A percentile compares a stretch with the other conserved stretches of the same genome.
phyloP scores from a whole-genome alignment of 169 alveolate genomes.

The Plasmodium knowlesi region DNA sequence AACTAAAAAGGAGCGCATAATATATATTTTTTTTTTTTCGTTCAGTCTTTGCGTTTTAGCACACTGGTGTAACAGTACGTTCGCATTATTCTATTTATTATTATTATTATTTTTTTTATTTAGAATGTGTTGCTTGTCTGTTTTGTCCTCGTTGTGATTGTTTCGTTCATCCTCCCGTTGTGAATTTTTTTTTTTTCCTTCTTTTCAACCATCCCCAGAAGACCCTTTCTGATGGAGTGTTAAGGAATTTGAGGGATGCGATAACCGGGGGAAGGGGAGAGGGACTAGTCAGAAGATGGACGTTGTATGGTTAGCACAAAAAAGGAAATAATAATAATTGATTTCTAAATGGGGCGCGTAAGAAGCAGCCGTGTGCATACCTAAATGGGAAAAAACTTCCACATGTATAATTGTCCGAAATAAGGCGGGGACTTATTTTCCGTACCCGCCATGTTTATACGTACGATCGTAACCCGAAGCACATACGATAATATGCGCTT shows the following conservation, averaged over 20 bases:
- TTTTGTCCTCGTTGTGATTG: no score
- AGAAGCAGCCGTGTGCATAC: neutral
- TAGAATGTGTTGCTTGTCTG: no score
- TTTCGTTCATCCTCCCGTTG: no score
- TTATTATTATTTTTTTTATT: no score
- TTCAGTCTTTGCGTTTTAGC: neutral
- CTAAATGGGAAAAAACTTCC: neutral
- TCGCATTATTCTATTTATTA: no score
- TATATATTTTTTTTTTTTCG: no score
- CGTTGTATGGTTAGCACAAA: neutral
- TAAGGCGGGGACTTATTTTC: neutral
- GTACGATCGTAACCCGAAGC: no score
- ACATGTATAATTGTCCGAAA: neutral
- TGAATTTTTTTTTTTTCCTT: neutral
- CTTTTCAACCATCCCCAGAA: neutral
- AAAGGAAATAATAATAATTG: no score
- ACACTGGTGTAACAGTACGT: no score
- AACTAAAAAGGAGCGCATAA: neutral
- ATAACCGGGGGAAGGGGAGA: no score
- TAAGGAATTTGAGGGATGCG: neutral
- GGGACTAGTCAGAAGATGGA: neutral
- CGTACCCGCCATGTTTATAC: no score
- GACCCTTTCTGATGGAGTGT: neutral
- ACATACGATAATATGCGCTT: no score
- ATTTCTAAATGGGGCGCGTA: neutral